Conservation (phyloP, 192 early-diverging fungal species). For the Coemansia sp. region DNA sequence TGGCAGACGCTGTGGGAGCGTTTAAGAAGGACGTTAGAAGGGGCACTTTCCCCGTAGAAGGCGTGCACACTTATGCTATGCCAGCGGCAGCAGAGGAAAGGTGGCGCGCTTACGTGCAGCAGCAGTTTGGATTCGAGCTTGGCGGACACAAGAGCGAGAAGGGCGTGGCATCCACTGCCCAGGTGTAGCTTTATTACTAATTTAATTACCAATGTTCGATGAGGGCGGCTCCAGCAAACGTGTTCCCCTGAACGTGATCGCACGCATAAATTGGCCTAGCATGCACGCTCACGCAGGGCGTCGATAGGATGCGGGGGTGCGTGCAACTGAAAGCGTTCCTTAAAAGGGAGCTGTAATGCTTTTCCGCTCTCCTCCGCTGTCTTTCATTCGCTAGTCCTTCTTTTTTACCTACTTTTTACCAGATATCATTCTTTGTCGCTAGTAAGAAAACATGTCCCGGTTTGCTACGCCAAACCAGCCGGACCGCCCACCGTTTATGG, state of each 20-base stretch:
- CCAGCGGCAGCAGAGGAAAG: slow-evolving; percentile 41
- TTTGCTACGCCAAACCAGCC: slow-evolving; percentile 45
- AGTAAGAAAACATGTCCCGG: slow-evolving; percentile 18
- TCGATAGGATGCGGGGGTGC: background rate
- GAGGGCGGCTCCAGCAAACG: background rate
- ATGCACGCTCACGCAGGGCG: background rate
- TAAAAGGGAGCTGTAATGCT: background rate
- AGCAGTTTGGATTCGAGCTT: slow-evolving; percentile 41
- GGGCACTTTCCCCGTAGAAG: slow-evolving; percentile 70
- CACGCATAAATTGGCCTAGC: background rate
- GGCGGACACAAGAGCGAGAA: background rate
- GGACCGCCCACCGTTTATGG: slow-evolving; percentile 42
- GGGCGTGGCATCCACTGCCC: background rate
- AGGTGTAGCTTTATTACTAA: background rate
- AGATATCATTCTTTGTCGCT: background rate
- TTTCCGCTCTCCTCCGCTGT: background rate
- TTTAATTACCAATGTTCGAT: background rate
- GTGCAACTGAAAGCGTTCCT: background rate
- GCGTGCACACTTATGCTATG: slow-evolving; percentile 71
- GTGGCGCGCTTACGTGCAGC: slow-evolving; percentile 42
- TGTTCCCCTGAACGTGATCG: background rate
- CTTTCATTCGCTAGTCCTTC: background rate
- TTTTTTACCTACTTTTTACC: background rate
- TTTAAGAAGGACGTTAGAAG: slow-evolving; percentile 78
- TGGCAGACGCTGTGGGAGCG: slow-evolving; percentile 66